phyloP scores from a whole-genome alignment of 1,284 basidiomycete species.

The Stygiomarasmius scandens region DNA sequence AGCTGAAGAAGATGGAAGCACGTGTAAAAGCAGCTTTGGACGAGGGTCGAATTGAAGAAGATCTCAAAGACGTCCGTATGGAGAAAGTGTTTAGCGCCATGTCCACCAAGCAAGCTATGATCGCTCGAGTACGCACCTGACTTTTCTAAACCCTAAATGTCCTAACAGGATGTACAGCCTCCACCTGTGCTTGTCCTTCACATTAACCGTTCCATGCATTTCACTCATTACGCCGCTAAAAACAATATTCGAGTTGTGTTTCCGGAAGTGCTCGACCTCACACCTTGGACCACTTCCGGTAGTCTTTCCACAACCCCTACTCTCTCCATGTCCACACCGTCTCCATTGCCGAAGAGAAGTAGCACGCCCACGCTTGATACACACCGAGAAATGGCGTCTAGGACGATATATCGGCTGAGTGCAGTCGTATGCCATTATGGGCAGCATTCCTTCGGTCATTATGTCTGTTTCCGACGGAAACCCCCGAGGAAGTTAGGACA shows the following conservation, averaged over 20 bases:
- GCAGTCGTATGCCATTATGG: constrained; percentile 91
- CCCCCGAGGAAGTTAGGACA: constrained; percentile 42
- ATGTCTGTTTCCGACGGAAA: constrained; percentile 85
- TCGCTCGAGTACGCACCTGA: constrained; percentile 65
- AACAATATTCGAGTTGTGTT: constrained; percentile 82
- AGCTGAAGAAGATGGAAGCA: constrained; percentile 64
- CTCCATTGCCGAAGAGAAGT: constrained; percentile 46
- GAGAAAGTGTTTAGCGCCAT: constrained; percentile 71
- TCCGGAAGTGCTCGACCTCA: constrained; percentile 85
- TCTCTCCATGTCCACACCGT: constrained; percentile 64
- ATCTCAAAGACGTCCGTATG: constrained; percentile 73
- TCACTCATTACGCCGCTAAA: constrained; percentile 76
- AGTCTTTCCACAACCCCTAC: constrained; percentile 71
- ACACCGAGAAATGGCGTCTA: constrained; percentile 41
- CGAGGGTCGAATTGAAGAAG: constrained; percentile 78
- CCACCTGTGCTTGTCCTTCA: constrained; percentile 84
- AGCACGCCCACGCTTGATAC: constrained; percentile 59
- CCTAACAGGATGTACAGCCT: constrained; percentile 57
- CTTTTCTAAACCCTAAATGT: constrained; percentile 1
- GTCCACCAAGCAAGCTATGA: constrained; percentile 87
- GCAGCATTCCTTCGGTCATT: constrained; percentile 88
- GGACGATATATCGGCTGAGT: constrained; percentile 77
- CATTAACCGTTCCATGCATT: constrained; percentile 84
- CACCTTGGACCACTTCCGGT: constrained; percentile 79
- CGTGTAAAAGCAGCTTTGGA: constrained; percentile 67